Conservation (phyloP, 495 filamentous ascomycete genomes). For the Neurospora pannonica region DNA sequence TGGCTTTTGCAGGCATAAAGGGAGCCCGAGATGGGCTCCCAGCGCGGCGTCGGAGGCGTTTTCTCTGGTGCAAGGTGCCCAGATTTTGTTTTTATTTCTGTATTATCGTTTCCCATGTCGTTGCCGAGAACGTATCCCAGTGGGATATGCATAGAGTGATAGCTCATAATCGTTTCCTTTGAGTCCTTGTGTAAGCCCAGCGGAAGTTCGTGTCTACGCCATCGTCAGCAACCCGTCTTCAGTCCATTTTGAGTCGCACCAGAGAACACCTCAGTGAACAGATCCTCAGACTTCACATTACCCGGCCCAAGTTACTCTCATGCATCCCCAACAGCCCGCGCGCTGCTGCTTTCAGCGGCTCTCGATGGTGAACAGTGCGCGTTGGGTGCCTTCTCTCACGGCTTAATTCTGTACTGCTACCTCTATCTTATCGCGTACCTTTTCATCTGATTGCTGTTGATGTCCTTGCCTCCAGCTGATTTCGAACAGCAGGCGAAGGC, state of each 20-base stretch:
- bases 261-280: too few relatives aligned
- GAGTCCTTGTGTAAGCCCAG: too few relatives aligned
- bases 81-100: neutral
- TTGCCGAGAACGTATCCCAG: neutral
- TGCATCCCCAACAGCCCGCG: too few relatives aligned
- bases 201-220: too few relatives aligned
- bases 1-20: neutral
- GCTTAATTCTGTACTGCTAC: neutral
- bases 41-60: neutral
- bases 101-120: rapidly evolving
- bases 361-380: too few relatives aligned
- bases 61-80: neutral
- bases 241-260: too few relatives aligned
- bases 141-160: neutral
- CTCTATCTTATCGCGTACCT: neutral
- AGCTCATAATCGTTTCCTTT: neutral
- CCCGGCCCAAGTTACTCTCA: too few relatives aligned
- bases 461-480: neutral
- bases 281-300: too few relatives aligned
- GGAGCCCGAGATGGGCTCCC: neutral
- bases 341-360: too few relatives aligned
- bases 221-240: too few relatives aligned
- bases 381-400: neutral
- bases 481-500: neutral
- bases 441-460: neutral